phyloP scores from a whole-genome alignment of 176 grass and related monocot genomes.

The Poa pratensis region DNA sequence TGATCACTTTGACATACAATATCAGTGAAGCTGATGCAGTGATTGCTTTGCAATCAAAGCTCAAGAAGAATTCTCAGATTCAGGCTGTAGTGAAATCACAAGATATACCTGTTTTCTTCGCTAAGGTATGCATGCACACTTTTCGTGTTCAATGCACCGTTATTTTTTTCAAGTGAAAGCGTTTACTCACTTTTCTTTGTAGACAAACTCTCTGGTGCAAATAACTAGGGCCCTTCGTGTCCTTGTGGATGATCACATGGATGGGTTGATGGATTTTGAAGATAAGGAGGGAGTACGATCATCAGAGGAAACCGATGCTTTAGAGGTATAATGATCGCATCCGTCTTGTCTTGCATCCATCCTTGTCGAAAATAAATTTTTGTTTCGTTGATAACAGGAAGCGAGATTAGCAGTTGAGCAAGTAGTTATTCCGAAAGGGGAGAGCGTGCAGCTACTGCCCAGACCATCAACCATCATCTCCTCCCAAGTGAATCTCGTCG shows the following conservation, averaged over 20 bases:
- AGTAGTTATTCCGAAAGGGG: slow-evolving; percentile 72
- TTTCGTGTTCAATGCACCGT: slow-evolving; percentile 5
- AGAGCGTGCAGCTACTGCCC: slow-evolving; percentile 64
- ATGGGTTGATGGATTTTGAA: slow-evolving; percentile 46
- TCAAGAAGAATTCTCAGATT: slow-evolving; percentile 91
- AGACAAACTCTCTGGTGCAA: slow-evolving; percentile 78
- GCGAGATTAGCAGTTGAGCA: slow-evolving; percentile 83
- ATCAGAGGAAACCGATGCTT: slow-evolving; percentile 73
- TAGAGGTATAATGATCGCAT: slow-evolving; percentile 60
- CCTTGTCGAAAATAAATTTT: not conserved
- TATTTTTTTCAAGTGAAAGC: not conserved
- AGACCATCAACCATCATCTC: slow-evolving; percentile 61
- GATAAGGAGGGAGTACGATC: slow-evolving; percentile 45
- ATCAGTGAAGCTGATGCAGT: slow-evolving; percentile 80
- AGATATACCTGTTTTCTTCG: slow-evolving; percentile 75
- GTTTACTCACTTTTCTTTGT: not conserved
- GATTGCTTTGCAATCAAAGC: slow-evolving; percentile 73
- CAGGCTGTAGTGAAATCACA: slow-evolving; percentile 65
- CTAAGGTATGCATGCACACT: slow-evolving; percentile 52
- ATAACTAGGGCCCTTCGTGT: slow-evolving; percentile 67
- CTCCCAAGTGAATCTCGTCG: slow-evolving; percentile 66
- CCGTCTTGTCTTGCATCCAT: not conserved
- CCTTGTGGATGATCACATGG: slow-evolving; percentile 58
- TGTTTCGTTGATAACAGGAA: slow-evolving; percentile 49
- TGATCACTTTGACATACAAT: slow-evolving; percentile 66